These are phyloP conservation scores for Durusdinium trenchii DNA, from an alignment of 73 alveolate species.

Conservation along the genomic window DNA sequence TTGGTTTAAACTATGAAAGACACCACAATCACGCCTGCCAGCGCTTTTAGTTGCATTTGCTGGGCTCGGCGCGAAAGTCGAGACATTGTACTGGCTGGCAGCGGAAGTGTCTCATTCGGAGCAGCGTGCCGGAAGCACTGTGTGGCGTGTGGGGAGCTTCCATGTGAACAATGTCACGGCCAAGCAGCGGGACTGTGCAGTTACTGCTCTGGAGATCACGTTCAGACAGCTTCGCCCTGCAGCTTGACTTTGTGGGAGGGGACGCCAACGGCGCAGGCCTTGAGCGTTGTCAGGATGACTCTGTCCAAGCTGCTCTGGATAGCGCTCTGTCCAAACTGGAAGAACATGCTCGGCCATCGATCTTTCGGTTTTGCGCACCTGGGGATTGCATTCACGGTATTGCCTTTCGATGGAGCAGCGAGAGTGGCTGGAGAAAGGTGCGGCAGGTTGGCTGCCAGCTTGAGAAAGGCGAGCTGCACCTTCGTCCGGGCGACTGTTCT, in stretches of 20 bases:
- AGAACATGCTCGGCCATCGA: background rate
- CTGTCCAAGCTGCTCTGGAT: background rate
- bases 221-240: background rate
- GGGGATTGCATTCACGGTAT: background rate
- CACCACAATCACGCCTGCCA: no score
- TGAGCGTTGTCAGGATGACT: background rate
- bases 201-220: background rate
- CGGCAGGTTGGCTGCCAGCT: background rate
- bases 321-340: background rate
- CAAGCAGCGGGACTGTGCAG: background rate
- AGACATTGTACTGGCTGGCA: background rate
- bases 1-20: no score
- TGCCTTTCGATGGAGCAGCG: background rate
- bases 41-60: no score
- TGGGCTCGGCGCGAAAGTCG: background rate
- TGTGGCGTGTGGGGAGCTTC: background rate
- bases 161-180: background rate
- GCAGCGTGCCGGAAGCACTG: background rate
- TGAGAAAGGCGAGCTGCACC: background rate
- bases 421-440: background rate
- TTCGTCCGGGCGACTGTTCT: constrained; percentile 2
- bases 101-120: background rate
- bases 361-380: background rate
- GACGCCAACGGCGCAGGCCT: background rate
- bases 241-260: background rate